Conservation (phyloP, 2,329 filamentous ascomycete species). For the Passalora sequoiae region DNA sequence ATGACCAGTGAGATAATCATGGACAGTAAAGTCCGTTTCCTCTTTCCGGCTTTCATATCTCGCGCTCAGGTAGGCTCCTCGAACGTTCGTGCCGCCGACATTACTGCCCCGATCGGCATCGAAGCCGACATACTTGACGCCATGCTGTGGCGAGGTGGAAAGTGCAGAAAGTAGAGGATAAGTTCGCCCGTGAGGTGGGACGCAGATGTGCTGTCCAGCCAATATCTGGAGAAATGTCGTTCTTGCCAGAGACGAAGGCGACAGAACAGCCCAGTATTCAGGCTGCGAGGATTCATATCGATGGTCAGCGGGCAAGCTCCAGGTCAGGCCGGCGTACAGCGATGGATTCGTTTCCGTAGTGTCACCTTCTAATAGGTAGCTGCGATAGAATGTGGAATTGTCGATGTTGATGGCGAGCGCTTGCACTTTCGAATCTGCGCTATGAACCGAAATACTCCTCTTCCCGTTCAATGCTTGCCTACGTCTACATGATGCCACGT, state of each 20-base stretch:
- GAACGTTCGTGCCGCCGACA: conserved; percentile 51
- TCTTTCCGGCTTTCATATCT: conserved; percentile 86
- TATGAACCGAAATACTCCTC: no score
- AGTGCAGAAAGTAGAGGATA: conserved; percentile 68
- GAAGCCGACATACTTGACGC: conserved; percentile 88
- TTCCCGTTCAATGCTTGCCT: no score
- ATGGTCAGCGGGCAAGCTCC: conserved; percentile 59
- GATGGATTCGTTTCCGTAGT: conserved; percentile 33
- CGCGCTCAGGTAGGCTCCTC: conserved; percentile 80
- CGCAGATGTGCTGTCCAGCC: conserved; percentile 66
- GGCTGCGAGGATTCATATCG: conserved; percentile 2
- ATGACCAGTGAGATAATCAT: conserved; percentile 75
- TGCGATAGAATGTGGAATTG: conserved; percentile 78
- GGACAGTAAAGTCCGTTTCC: conserved; percentile 78
- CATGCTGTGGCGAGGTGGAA: conserved; percentile 57
- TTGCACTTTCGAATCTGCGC: no score
- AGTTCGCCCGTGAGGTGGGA: conserved; percentile 68
- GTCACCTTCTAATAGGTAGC: conserved; percentile 55
- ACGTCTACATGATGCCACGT: conserved; percentile 5
- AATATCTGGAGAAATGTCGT: conserved; percentile 78
- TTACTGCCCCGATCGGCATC: conserved; percentile 60
- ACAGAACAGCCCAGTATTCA: conserved; percentile 79
- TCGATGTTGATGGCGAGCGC: conserved; percentile 61
- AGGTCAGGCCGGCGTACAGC: conserved; percentile 62
- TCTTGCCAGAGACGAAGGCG: conserved; percentile 70